Base-by-base conservation (phyloP, 305 asterid species). In the Stenogyne calaminthoides region DNA sequence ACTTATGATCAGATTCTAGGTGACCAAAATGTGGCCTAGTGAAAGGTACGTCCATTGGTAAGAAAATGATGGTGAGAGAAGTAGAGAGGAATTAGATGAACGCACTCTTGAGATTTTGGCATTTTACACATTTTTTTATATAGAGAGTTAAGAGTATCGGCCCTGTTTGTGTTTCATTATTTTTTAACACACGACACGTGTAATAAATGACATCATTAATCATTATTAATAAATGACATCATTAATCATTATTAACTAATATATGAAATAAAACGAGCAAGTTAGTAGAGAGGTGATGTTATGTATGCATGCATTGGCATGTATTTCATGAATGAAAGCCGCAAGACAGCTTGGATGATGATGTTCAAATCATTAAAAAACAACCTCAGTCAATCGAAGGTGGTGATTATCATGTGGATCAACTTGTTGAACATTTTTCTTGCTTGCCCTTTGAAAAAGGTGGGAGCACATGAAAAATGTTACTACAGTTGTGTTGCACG, bases 21-120 rank as follows among this genome's bases (percentile, higher is more conserved):
- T 79, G 74, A 69, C 37, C 80, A 46, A 78, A 37, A 63, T 70
- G 55, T 37, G 79, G 74, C 36, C 47, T 62, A 63, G 68, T 82
- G 19, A 76, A 63, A 6, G 85, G 81, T 68, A 79, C 77, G 59
- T 85, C 92, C 96, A 89, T 89, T 39, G 32, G 29, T 14, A 4
- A 40, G 70, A 42, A 67, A 71, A 22, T 52, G 39, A 71, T 15
- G 29, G 63, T 34, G 7, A 18, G 49, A 1, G 47, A 15, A 37
- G 56, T 9, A 39, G 59, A 40, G 29, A 39, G 27, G 67, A 56
- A 5, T 40, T 40, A 16, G 78, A 25, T 65, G 72, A 74, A 19
- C 72, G 56, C 65, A 55, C 51, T 74, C 47, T 65, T 65, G 40
- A 56, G 19, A 29, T 0, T 22, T 6, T 6, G 27, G n/a, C 8